Evolutionary conservation across 2,329 filamentous ascomycete species (phyloP), one percentile per base, ranked within the genome.

Genomic region (Neopestalotiopsis rosae): DNA sequence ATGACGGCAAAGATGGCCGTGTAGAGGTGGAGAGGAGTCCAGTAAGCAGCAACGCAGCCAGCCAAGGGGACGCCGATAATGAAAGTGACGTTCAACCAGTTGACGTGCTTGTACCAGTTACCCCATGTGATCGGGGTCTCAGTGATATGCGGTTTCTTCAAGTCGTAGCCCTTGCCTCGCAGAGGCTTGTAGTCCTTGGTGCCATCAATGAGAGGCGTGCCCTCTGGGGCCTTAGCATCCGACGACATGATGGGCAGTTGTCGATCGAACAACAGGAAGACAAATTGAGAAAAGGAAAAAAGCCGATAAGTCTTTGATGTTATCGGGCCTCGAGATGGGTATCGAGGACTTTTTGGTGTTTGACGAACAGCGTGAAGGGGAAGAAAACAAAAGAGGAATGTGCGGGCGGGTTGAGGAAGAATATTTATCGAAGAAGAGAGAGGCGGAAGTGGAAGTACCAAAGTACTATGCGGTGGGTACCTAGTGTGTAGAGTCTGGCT

Each of bases 101-200:
- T 94, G 85, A 97, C 88, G 79, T 97, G 94, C 84, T 95, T 92
- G 84, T 94, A 91, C 93, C 93, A 96, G 85, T 97, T 97, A 76
- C 86, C 84, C 81, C 86, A 87, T 70, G 93, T 97, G 75, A 97
- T 91, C 69, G 92, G 92, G 72, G 89, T 89, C 72, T 97, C 94
- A 72, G 93, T 90, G 82, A 97, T 96, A 82, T 97, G 94, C 77
- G 91, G 88, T 84, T 97, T 97, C 85, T 91, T 85, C 69, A 79
- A 58, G 70, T 90, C 88, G 73, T 82, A 81, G 74, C 81, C 81
- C 77, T 74, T 72, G 38, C 71, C 76, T 63, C 85, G 85, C 61
- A 85, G 79, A 69, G 86, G 86, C 74, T 86, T 82, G 79, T 87
- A 87, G 74, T 89, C 87, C 71, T 82, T 85, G 65, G 86, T 88